Percentiles rank a stretch among this genome's conserved stretches.
phyloP scores from a whole-genome alignment of 2,329 filamentous ascomycete species.

The Cordyceps tenuipes region DNA sequence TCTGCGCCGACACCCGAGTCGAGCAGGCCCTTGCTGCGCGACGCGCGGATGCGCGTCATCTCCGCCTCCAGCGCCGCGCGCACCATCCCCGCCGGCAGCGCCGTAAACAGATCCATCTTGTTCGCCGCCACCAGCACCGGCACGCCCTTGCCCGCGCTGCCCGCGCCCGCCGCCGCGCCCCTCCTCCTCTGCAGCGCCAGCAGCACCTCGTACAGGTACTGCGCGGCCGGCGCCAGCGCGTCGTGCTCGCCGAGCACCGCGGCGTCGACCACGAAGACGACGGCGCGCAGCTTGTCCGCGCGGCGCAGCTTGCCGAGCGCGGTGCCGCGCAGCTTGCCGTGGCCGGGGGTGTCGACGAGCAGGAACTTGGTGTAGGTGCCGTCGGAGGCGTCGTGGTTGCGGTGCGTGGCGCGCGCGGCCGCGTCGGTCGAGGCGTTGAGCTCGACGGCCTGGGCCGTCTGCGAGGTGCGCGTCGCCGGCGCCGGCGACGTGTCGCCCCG shows the following conservation, averaged over 20 bases:
- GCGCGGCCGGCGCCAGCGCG: constrained; percentile 62
- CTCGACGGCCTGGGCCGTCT: constrained; percentile 42
- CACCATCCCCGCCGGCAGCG: constrained; percentile 70
- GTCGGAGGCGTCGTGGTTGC: constrained; percentile 47
- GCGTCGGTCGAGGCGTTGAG: constrained; percentile 44
- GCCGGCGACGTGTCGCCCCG: constrained; percentile 36
- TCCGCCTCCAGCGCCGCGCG: constrained; percentile 70
- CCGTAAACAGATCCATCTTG: constrained; percentile 93
- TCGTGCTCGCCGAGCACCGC: constrained; percentile 54
- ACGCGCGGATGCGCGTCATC: constrained; percentile 67
- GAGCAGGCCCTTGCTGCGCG: constrained; percentile 70
- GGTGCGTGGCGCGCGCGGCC: constrained; percentile 35
- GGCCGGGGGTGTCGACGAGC: constrained; percentile 84
- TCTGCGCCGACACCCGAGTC: constrained; percentile 69
- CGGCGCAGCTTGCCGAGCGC: constrained; percentile 45
- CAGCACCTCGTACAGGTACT: constrained; percentile 85
- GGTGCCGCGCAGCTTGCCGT: constrained; percentile 79
- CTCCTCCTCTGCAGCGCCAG: constrained; percentile 66
- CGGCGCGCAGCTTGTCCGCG: constrained; percentile 51
- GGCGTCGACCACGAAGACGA: constrained; percentile 87
- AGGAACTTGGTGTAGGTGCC: constrained; percentile 60
- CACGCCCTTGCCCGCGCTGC: constrained; percentile 35
- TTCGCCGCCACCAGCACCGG: constrained; percentile 84
- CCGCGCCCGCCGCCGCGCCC: constrained; percentile 29
- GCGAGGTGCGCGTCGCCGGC: constrained; percentile 47